phyloP scores from a whole-genome alignment of 495 filamentous ascomycete genomes.

The Geopyxis carbonaria region DNA sequence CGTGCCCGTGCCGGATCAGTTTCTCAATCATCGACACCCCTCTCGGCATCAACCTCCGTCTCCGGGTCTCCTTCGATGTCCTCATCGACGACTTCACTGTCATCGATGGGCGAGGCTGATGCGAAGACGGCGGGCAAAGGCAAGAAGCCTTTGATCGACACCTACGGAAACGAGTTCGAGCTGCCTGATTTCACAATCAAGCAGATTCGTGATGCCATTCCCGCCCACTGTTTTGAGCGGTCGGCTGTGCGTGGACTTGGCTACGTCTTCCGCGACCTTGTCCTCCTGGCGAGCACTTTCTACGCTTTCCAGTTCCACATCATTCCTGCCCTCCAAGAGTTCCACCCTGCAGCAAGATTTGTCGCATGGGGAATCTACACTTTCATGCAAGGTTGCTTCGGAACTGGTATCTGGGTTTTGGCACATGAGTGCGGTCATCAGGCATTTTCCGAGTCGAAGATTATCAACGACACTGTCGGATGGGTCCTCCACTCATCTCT shows the following conservation, averaged over 20 bases:
- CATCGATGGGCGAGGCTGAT: conserved; percentile 50
- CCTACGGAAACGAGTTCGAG: conserved; percentile 57
- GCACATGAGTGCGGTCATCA: conserved; percentile 82
- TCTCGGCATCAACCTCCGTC: conserved; percentile 15
- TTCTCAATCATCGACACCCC: conserved; percentile 20
- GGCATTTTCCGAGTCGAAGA: conserved; percentile 65
- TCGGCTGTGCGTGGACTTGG: conserved; percentile 42
- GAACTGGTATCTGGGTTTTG: conserved; percentile 68
- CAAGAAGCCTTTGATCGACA: conserved; percentile 36
- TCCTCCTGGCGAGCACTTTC: conserved; percentile 44
- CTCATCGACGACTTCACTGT: conserved; percentile 73
- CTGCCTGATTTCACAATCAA: conserved; percentile 65
- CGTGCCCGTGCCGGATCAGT: conserved; percentile 21
- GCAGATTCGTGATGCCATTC: conserved; percentile 66
- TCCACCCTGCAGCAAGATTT: conserved; percentile 30
- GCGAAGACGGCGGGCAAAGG: conserved; percentile 8
- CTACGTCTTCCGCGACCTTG: conserved; percentile 57
- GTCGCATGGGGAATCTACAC: conserved; percentile 52
- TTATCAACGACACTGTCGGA: conserved; percentile 69
- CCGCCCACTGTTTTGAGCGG: conserved; percentile 63
- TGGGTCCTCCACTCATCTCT: conserved; percentile 70
- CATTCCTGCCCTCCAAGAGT: conserved; percentile 37
- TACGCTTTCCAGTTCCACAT: conserved; percentile 48
- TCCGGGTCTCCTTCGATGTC: conserved; percentile 14
- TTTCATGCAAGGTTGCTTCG: conserved; percentile 57